These are phyloP conservation scores for Cyphellophora attinorum DNA, from an alignment of 2,329 filamentous ascomycete genomes.

Conservation along the genomic window DNA sequence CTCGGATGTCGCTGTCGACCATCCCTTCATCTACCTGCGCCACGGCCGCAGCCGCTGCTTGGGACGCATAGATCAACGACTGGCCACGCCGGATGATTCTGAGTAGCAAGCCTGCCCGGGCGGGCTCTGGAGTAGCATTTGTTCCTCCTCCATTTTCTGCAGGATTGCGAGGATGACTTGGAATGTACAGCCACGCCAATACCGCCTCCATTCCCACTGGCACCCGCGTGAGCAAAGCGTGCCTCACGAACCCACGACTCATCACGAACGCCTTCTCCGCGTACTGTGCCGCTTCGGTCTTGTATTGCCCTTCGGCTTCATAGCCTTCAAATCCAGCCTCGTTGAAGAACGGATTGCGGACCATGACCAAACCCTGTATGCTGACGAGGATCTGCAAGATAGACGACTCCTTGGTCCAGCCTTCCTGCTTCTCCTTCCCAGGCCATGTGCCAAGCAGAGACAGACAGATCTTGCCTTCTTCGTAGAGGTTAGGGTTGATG, in stretches of 20 bases:
- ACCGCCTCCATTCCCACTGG: constrained; percentile 40
- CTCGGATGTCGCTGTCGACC: constrained; percentile 1
- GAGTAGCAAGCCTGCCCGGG: constrained; percentile 17
- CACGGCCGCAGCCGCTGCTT: constrained; percentile 1
- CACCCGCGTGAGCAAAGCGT: constrained; percentile 32
- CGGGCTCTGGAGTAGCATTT: background rate
- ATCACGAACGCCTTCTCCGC: constrained; percentile 46
- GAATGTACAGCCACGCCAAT: constrained; percentile 43
- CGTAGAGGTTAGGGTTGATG: constrained; percentile 55
- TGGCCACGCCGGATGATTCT: constrained; percentile 20
- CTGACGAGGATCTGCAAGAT: constrained; percentile 49
- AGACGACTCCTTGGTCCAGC: constrained; percentile 45
- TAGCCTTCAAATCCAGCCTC: constrained; percentile 52
- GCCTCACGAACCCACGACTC: constrained; percentile 41
- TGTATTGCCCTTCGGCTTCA: constrained; percentile 35
- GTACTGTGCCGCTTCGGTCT: constrained; percentile 39
- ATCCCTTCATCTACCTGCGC: constrained; percentile 1
- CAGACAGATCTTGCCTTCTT: constrained; percentile 53
- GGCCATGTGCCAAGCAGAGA: constrained; percentile 53
- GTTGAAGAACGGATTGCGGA: constrained; percentile 54
- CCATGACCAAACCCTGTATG: constrained; percentile 47
- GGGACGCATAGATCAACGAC: constrained; percentile 20
- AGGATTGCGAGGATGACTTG: constrained; percentile 5
- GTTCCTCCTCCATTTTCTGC: constrained; percentile 5
- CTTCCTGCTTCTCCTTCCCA: constrained; percentile 40